A percentile compares a stretch with the other conserved stretches of the same genome.
phyloP scores from a whole-genome alignment of 1,284 basidiomycete species.

The Microbotryomycetes sp. region DNA sequence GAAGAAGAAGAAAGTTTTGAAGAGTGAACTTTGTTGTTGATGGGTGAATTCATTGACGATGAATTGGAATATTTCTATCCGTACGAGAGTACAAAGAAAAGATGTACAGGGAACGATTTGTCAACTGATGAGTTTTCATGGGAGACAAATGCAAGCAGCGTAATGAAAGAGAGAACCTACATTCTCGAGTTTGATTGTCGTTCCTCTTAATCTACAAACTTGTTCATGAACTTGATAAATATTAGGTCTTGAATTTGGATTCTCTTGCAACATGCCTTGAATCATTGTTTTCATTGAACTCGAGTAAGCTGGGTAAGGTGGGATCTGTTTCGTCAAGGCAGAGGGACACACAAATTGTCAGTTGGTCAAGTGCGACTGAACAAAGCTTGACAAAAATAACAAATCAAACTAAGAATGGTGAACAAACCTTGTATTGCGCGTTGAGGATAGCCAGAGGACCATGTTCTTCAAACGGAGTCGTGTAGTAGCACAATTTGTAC shows the following conservation, averaged over 20 bases:
- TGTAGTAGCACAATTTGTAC: conserved; percentile 92
- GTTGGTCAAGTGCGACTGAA: neutral
- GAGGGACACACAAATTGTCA: neutral
- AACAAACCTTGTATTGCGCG: conserved; percentile 69
- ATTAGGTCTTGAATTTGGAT: conserved; percentile 33
- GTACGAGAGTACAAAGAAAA: neutral
- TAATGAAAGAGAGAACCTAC: conserved; percentile 1
- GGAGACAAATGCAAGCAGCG: neutral
- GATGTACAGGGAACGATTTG: neutral
- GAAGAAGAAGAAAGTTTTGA: too few species aligned
- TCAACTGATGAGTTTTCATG: too few species aligned
- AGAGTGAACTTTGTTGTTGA: too few species aligned
- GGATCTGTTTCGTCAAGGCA: conserved; percentile 51
- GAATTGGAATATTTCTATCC: conserved; percentile 24
- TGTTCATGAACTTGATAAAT: conserved; percentile 40
- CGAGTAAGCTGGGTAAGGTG: conserved; percentile 88
- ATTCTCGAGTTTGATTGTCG: conserved; percentile 29
- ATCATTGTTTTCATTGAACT: conserved; percentile 78
- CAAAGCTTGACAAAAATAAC: too few species aligned
- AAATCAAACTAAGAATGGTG: too few species aligned
- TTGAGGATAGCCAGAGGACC: conserved; percentile 94
- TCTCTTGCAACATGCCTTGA: conserved; percentile 46
- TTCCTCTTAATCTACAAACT: conserved; percentile 36
- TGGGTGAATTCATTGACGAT: too few species aligned
- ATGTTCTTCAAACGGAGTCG: conserved; percentile 87